Percentiles rank a stretch among this genome's conserved stretches.
phyloP scores from a whole-genome alignment of 2,329 filamentous ascomycete genomes.

The Sporothrix humicola region DNA sequence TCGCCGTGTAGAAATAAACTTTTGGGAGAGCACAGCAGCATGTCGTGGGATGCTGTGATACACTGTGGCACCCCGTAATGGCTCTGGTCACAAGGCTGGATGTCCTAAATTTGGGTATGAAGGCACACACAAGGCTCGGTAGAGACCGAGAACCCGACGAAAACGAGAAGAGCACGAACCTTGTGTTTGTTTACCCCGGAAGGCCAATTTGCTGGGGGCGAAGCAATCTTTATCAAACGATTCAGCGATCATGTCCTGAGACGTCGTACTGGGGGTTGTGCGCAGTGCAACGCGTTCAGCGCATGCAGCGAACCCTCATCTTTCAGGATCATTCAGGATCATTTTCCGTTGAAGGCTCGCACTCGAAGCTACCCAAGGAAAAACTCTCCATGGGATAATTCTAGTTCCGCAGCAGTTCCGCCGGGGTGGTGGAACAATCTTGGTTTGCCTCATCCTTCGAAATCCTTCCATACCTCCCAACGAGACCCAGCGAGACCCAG shows the following conservation, averaged over 20 bases:
- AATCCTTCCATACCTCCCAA: neutral
- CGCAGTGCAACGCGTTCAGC: neutral
- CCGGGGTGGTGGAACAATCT: conserved; percentile 3
- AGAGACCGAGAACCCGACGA: no score
- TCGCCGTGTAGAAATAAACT: neutral
- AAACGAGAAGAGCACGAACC: no score
- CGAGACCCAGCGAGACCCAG: no score
- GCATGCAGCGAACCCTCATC: neutral
- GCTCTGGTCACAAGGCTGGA: conserved; percentile 13
- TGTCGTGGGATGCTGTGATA: neutral
- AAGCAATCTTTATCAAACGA: neutral
- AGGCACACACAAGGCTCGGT: neutral
- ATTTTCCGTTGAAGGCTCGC: neutral
- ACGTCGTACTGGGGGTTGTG: neutral
- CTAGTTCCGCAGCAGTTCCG: neutral
- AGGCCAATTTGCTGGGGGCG: neutral
- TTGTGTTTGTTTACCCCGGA: neutral
- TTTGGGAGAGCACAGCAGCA: neutral
- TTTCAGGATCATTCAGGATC: neutral
- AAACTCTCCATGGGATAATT: neutral
- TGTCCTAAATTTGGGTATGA: neutral
- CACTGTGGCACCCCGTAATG: conserved; percentile 18
- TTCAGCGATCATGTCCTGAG: neutral
- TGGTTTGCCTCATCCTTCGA: neutral
- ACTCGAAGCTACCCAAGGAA: neutral